Percentiles rank a stretch among this genome's conserved stretches.
Conservation (phyloP, 139 green algal genomes). For the Closterium sp. region DNA sequence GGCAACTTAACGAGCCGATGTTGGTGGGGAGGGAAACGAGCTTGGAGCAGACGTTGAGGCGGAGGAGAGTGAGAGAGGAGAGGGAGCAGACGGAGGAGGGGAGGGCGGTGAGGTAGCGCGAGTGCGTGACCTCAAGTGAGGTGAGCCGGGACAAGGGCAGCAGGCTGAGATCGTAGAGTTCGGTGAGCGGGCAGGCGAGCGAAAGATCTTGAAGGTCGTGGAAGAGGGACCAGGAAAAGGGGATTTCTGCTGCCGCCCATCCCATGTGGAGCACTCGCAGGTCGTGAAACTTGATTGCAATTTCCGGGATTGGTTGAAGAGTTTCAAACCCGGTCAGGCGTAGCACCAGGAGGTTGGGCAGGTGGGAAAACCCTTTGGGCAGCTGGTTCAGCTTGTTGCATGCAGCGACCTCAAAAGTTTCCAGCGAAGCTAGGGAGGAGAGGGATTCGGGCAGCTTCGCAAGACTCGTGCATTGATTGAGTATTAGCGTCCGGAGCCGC, state of each 20-base stretch:
- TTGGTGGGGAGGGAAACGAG: background rate
- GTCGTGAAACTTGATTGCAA: background rate
- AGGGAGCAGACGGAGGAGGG: background rate
- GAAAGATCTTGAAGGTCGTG: background rate
- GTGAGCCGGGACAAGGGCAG: background rate
- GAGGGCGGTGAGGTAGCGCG: background rate
- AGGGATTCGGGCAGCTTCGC: background rate
- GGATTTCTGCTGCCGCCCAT: background rate
- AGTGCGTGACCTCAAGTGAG: background rate
- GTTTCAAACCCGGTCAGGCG: background rate
- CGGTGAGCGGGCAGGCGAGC: background rate
- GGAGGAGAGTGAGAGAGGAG: background rate
- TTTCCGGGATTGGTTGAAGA: background rate
- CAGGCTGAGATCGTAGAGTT: background rate
- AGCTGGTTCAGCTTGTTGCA: background rate
- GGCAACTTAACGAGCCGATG: background rate
- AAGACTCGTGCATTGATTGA: background rate
- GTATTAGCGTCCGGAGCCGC: background rate
- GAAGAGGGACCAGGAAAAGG: background rate
- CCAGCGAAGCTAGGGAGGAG: background rate
- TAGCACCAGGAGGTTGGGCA: background rate
- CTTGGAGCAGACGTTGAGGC: conserved; percentile 16
- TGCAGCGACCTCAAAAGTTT: background rate
- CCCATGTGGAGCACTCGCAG: background rate
- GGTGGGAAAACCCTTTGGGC: background rate